Evolutionary conservation across 2,329 filamentous ascomycete species (phyloP).

Genomic region (Curvularia verruculosa): DNA sequence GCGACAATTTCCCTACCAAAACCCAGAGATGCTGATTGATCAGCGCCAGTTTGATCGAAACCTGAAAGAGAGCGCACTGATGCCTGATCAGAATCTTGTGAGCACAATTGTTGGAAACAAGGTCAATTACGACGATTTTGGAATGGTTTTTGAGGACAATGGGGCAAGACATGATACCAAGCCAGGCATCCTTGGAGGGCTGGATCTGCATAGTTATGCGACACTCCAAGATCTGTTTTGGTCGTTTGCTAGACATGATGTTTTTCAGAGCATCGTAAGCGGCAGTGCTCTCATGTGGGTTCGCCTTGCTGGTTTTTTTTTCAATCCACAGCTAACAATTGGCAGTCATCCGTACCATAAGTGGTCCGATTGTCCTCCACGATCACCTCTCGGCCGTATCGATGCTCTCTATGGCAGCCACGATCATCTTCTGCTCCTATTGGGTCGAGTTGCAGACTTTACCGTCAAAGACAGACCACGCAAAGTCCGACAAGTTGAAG

Average conservation of each 20-base stretch:
- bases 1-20: slow-evolving; percentile 39
- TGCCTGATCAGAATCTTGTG: slow-evolving; percentile 59
- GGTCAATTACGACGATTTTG: slow-evolving; percentile 64
- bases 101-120: slow-evolving; percentile 63
- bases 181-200: slow-evolving; percentile 38
- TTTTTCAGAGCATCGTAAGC: slow-evolving; percentile 87
- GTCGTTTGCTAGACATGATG: slow-evolving; percentile 96
- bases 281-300: slow-evolving; percentile 85
- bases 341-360: slow-evolving; percentile 75
- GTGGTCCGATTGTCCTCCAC: slow-evolving; percentile 87
- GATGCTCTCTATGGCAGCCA: slow-evolving; percentile 86
- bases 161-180: slow-evolving; percentile 40
- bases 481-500: slow-evolving; percentile 72
- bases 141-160: slow-evolving; percentile 54
- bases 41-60: slow-evolving; percentile 36
- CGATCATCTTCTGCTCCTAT: slow-evolving; percentile 82
- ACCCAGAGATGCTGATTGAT: slow-evolving; percentile 41
- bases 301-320: not conserved
- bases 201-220: slow-evolving; percentile 79
- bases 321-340: slow-evolving; percentile 29
- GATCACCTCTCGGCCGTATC: slow-evolving; percentile 76
- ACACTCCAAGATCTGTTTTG: slow-evolving; percentile 86
- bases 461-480: slow-evolving; percentile 75
- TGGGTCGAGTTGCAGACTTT: slow-evolving; percentile 81
- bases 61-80: slow-evolving; percentile 55